Base-by-base conservation (phyloP, 2,329 filamentous ascomycete species). In the Trichoderma asperellum region DNA sequence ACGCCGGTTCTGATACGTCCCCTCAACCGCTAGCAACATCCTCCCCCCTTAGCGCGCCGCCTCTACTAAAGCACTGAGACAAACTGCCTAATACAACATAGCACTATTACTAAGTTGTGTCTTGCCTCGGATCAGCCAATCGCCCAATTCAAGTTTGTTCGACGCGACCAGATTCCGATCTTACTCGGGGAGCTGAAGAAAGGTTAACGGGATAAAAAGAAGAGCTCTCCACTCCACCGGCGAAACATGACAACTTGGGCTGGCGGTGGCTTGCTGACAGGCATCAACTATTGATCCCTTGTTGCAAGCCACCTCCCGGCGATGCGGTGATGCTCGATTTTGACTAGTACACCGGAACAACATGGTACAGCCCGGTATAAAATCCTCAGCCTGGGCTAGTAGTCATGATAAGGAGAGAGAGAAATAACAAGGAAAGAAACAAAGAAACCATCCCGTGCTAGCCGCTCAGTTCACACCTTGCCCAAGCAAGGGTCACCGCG, bases 251-350 rank as follows among this genome's bases (percentile, higher is more conserved):
- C 4, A 24, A 49, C 16, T 18, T 43, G 40, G 47, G 24, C 47
- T 21, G 35, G 49, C 29, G 49, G 61, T 64, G 61, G 61, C 61
- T 64, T 64, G 61, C 61, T 64, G 61, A 64, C 61, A 64, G 61
- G 61, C 61, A 35, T 53, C 32, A 47, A 61, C 58, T 40, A 32
- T 47, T 40, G 56, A 58, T 29, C 59, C 5, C 7, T 43, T 49
- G 47, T 49, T 24, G n/a, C 47, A 49, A 49, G 47, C 47, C 47
- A 49, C 47, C 47, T 49, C 47, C 21, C 47, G 21, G 47, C 47
- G 47, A 49, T 49, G 12, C 18, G 47, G 47, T 49, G 21, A 12
- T 21, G 47, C 47, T 49, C 47, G 47, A 49, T 49, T 24, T 49
- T 24, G 47, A 49, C 21, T 49, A 49, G 40, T 16, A 43, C 40